Evolutionary conservation across 495 filamentous ascomycete genomes (phyloP).

Genomic region (Wilcoxina mikolae): DNA sequence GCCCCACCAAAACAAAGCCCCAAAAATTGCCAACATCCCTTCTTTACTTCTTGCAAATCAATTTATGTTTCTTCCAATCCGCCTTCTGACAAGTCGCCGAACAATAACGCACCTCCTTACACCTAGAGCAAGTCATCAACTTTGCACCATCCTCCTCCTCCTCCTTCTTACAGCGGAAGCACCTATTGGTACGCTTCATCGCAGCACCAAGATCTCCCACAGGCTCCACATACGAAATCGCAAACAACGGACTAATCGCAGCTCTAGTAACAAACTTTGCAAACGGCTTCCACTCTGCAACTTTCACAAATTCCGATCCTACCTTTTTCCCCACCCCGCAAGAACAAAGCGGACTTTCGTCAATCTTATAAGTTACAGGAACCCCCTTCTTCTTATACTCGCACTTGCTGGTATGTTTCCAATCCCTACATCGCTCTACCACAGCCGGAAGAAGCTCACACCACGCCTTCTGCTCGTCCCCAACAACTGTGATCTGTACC

Average conservation of each 20-base stretch:
- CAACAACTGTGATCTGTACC: slow-evolving; percentile 26
- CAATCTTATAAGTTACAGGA: slow-evolving; percentile 30
- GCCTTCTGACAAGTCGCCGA: slow-evolving; percentile 38
- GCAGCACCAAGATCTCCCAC: too few relatives aligned
- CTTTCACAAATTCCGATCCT: slow-evolving; percentile 20
- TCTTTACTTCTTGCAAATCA: slow-evolving; percentile 34
- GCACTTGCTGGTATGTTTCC: slow-evolving; percentile 36
- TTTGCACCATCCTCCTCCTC: slow-evolving; percentile 1
- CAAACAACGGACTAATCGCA: slow-evolving; percentile 22
- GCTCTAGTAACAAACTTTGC: slow-evolving; percentile 19
- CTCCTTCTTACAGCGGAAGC: too few relatives aligned
- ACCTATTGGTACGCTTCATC: too few relatives aligned
- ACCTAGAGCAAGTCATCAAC: slow-evolving; percentile 37
- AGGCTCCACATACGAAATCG: slow-evolving; percentile 17
- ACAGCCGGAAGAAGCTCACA: slow-evolving; percentile 36
- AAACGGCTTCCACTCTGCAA: slow-evolving; percentile 17
- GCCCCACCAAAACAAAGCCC: too few relatives aligned
- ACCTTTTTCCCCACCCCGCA: slow-evolving; percentile 30
- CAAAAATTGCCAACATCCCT: too few relatives aligned
- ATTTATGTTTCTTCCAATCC: slow-evolving; percentile 42
- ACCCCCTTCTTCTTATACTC: slow-evolving; percentile 34
- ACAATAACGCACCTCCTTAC: slow-evolving; percentile 41
- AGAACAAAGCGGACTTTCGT: too few relatives aligned
- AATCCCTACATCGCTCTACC: slow-evolving; percentile 42
- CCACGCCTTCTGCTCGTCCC: slow-evolving; percentile 38